A percentile compares a stretch with the other conserved stretches of the same genome.
Evolutionary conservation across 1,139 yeast genomes (phyloP).

Genomic region (Pichia sp.): DNA sequence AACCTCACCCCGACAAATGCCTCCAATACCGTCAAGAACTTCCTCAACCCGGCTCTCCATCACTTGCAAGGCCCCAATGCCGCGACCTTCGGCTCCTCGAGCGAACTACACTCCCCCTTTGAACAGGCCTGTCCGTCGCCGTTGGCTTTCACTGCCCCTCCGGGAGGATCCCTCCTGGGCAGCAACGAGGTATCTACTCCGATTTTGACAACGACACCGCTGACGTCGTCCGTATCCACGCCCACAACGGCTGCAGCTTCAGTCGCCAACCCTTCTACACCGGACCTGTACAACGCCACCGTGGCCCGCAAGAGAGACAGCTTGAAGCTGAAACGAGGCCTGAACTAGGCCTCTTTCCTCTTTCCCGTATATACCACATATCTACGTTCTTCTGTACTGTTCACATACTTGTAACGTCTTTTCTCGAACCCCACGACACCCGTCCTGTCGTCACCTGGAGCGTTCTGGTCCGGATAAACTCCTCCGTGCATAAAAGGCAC

Average conservation of each 20-base stretch:
- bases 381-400: background rate
- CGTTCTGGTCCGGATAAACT: constrained; percentile 1
- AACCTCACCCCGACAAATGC: constrained; percentile 9
- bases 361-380: background rate
- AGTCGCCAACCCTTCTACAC: constrained; percentile 7
- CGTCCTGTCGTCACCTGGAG: background rate
- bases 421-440: background rate
- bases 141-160: constrained; percentile 1
- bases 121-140: constrained; percentile 19
- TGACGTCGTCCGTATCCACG: background rate
- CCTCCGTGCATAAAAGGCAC: background rate
- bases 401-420: background rate
- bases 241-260: constrained; percentile 4
- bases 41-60: background rate
- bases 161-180: background rate
- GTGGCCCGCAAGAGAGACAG: constrained; percentile 39
- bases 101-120: constrained; percentile 2
- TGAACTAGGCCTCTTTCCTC: background rate
- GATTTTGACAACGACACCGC: background rate
- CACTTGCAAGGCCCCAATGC: background rate
- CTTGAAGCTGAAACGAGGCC: constrained; percentile 35
- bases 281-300: constrained; percentile 33
- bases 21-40: background rate
- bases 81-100: background rate
- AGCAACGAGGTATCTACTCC: background rate